Evolutionary conservation across 2,329 filamentous ascomycete genomes (phyloP), one percentile per base, ranked within the genome.

Genomic region (Zopfia rhizophila): DNA sequence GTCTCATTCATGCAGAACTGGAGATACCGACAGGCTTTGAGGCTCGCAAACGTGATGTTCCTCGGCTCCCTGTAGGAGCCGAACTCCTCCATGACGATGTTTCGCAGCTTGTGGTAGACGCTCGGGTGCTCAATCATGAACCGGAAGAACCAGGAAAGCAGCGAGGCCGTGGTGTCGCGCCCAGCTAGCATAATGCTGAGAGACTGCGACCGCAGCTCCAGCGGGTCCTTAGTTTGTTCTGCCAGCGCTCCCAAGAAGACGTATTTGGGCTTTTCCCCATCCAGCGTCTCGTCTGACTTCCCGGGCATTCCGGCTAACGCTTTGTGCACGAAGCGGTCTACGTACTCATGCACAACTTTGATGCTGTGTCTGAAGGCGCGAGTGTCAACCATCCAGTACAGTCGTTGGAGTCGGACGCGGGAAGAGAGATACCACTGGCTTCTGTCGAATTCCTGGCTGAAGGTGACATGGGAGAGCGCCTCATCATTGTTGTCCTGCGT

Each of bases 131-230:
- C 74, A 3, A 80, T 65, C 14, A 60, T 49, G 29, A 58, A 17
- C 22, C 45, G 53, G 8, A 56, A 39, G 12, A 48, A 28, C 48
- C 75, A 76, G 46, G 75, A 77, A 39, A 83, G 78, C 0, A 74
- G 71, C 41, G 73, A 78, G 80, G n/a, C n/a, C n/a, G n/a, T 83
- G 1, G 80, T 82, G 55, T 83, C 81, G 10, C 79, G 75, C 12
- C 78, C 79, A 2, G 80, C 80, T 7, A 81, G 69, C 7, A 82
- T 68, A 45, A 82, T 75, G 53, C 79, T 79, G 28, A 82, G 67
- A 6, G 79, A 63, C 47, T 82, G 77, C 13, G 39, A 38, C 4
- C 51, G 47, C 8, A 61, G 17, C 3, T 39, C 16, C 2, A 39
- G 25, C 1, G 7, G 8, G 22, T 60, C 32, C 10, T 38, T 13